Base-by-base conservation (phyloP, 1,284 basidiomycete species). In the Porogramme epimiltina region DNA sequence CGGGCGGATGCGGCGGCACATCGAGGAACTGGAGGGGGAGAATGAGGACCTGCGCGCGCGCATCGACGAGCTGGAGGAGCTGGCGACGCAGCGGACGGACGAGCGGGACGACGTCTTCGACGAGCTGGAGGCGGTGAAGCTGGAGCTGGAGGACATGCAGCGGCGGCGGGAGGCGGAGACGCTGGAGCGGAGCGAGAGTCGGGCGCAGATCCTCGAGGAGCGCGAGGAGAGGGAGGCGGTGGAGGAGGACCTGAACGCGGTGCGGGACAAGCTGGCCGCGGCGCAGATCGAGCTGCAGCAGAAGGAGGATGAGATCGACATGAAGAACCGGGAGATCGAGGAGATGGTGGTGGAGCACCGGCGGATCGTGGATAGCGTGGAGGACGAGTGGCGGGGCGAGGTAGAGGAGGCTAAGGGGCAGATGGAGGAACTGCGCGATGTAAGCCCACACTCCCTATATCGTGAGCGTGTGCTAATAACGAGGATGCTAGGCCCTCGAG, bases 291-390 rank as follows among this genome's bases (percentile, higher is more conserved):
- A 93, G 67, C 70, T 92, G 24, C 87, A 91, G 66, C 84, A 89
- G 67, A 87, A 82, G 66, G 91, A 93, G 61, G 89, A 90, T 59
- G 91, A 93, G 31, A 69, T 89, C n/a, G 87, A 89, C 49, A 75
- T 84, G 66, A 84, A 87, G 74, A 77, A 79, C 45, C 74, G 78
- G 47, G 89, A 92, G 66, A 80, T 91, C 36, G 84, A 89, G 6
- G 82, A 89, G 33, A 66, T 90, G 39, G 74, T 87, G 4, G 69
- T 69, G 2, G 85, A 91, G 62, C 87, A 91, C 62, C 77, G 83
- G 51, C 75, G 78, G 19, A 85, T 88, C 43, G 78, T 91, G 4
- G 78, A 81, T 22, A 78, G 79, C 3, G 81, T 89, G 3, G 88
- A 91, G 60, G 80, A 85, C 40, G 85, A 89, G 61, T 92, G 88